phyloP scores from a whole-genome alignment of 306 rosid species.

The Corylus heterophylla region DNA sequence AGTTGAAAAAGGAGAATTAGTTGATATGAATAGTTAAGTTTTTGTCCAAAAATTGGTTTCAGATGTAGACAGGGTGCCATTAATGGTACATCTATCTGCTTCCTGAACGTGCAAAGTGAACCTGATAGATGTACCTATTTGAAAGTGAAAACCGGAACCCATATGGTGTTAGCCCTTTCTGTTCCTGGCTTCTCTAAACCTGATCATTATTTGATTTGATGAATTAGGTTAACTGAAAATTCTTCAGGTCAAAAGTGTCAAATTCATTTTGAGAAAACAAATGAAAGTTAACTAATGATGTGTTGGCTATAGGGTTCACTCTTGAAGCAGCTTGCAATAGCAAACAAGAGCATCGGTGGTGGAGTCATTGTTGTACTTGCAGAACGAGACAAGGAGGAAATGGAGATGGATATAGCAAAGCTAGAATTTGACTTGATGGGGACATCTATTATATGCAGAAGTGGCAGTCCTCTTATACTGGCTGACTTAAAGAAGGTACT shows the following conservation, averaged over 20 bases:
- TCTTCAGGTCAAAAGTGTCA: not conserved
- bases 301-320: constrained; percentile 79
- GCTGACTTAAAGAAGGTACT: constrained; percentile 94
- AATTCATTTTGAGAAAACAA: constrained; percentile 12
- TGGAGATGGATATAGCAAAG: constrained; percentile 95
- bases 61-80: constrained; percentile 2
- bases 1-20: not conserved
- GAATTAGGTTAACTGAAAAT: not conserved
- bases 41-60: constrained; percentile 10
- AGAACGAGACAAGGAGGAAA: constrained; percentile 97
- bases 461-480: constrained; percentile 97
- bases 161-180: not conserved
- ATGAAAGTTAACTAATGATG: constrained; percentile 20
- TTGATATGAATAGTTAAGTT: not conserved
- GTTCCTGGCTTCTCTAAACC: not conserved
- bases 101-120: not conserved
- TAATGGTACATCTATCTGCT: not conserved
- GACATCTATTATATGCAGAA: constrained; percentile 91
- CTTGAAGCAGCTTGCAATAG: constrained; percentile 92
- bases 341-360: constrained; percentile 93
- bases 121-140: not conserved
- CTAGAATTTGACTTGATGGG: constrained; percentile 98
- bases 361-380: constrained; percentile 97
- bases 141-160: not conserved
- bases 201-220: not conserved